These are phyloP conservation scores for Volvox reticuliferus DNA, from an alignment of 139 green algal genomes.

Conservation along the genomic window DNA sequence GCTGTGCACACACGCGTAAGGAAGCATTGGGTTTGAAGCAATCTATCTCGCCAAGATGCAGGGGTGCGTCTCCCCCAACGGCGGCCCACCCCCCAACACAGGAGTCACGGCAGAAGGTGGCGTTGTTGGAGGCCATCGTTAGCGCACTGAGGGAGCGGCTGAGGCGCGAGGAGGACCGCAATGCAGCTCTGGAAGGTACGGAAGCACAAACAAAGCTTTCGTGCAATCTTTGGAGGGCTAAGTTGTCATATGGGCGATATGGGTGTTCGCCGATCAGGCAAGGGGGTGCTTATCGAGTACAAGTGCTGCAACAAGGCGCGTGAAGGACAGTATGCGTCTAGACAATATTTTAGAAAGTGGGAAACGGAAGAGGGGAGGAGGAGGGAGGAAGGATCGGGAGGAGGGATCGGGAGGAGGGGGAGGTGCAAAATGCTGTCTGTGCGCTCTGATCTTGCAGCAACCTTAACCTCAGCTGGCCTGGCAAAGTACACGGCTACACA, in stretches of 20 bases:
- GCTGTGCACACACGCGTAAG: neutral
- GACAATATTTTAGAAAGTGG: neutral
- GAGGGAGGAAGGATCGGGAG: too few relatives aligned
- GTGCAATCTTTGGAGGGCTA: neutral
- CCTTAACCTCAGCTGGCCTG: too few relatives aligned
- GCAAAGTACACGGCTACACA: too few relatives aligned
- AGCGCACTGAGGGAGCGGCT: constrained; percentile 41
- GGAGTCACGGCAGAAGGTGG: constrained; percentile 47
- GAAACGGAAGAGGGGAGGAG: neutral
- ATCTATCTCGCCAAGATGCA: neutral
- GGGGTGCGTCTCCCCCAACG: neutral
- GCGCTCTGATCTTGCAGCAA: too few relatives aligned
- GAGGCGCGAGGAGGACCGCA: constrained; percentile 46
- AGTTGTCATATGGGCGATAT: neutral
- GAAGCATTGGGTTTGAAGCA: neutral
- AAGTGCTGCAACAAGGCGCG: too few relatives aligned
- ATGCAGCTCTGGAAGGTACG: constrained; percentile 6
- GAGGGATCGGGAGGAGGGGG: too few relatives aligned
- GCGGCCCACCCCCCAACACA: neutral
- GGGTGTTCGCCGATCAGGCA: neutral
- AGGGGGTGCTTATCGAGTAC: neutral
- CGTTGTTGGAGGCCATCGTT: constrained; percentile 56
- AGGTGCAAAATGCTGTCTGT: too few relatives aligned
- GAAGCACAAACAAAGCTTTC: neutral
- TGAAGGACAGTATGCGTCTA: neutral